Conservation (phyloP, 176 grass and related monocot genomes). For the Eremochloa ophiuroides region DNA sequence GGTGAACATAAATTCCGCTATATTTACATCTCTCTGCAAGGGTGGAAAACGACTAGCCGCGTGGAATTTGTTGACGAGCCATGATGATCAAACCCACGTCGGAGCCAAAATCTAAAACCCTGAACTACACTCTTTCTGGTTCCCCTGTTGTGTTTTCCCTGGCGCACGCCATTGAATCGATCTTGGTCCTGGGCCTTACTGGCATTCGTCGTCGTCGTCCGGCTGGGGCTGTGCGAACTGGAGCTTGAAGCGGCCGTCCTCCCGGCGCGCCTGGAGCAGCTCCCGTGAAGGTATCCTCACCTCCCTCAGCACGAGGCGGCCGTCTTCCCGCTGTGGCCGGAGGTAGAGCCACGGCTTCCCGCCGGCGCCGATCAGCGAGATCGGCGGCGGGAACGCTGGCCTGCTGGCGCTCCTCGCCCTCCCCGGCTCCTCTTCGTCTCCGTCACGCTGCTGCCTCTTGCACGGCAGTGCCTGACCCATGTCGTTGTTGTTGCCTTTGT, state of each 20-base stretch:
- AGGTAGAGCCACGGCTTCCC: slow-evolving; percentile 70
- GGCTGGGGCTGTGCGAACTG: slow-evolving; percentile 36
- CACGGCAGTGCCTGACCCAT: neutral
- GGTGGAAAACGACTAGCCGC: neutral
- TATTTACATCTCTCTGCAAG: slow-evolving; percentile 32
- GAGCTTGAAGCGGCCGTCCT: slow-evolving; percentile 60
- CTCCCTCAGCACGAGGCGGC: slow-evolving; percentile 61
- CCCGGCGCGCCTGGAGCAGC: slow-evolving; percentile 51
- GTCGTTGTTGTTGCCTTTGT: neutral
- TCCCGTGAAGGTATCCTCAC: slow-evolving; percentile 54
- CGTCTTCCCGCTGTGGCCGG: slow-evolving; percentile 31
- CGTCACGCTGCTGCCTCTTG: neutral
- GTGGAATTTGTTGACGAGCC: neutral
- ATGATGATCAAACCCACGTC: neutral
- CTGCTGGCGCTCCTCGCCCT: neutral
- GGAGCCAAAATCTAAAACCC: neutral
- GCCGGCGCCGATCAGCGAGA: slow-evolving; percentile 56
- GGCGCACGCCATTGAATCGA: neutral
- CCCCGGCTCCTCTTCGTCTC: neutral
- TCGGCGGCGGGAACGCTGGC: slow-evolving; percentile 48
- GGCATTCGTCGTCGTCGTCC: neutral
- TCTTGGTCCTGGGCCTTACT: neutral
- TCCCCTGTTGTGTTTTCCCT: neutral
- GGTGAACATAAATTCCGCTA: neutral
- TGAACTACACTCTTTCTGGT: neutral